Conservation (phyloP, 306 rosid species). For the Herpetospermum pedunculosum region DNA sequence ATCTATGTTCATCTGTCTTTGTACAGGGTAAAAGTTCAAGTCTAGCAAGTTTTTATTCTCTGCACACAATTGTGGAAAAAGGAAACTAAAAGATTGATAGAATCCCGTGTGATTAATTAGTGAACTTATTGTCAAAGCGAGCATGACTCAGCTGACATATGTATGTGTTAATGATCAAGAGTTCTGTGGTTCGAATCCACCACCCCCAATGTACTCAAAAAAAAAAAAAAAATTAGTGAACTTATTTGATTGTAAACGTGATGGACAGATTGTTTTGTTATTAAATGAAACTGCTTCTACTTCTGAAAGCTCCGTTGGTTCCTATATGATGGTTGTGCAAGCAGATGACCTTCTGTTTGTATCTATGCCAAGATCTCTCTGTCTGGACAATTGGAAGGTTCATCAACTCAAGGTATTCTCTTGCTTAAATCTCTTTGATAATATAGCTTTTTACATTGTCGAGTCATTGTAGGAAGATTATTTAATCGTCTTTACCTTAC, state of each 20-base stretch:
- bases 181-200: too few relatives aligned
- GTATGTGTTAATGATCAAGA: too few relatives aligned
- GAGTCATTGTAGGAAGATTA: not conserved
- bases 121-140: too few relatives aligned
- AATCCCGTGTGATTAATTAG: not conserved
- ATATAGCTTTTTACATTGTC: not conserved
- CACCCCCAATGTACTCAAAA: too few relatives aligned
- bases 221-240: too few relatives aligned
- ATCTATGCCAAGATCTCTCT: conserved; percentile 42
- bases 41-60: conserved; percentile 11
- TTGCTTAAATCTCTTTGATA: not conserved
- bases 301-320: conserved; percentile 56
- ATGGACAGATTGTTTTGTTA: conserved; percentile 65
- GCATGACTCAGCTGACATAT: too few relatives aligned
- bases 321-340: conserved; percentile 66
- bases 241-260: conserved; percentile 37
- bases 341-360: conserved; percentile 62
- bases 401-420: conserved; percentile 54
- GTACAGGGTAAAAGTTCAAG: conserved; percentile 51
- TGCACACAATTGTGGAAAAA: not conserved
- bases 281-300: conserved; percentile 42
- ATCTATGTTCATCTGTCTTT: conserved; percentile 64
- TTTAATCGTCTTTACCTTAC: not conserved
- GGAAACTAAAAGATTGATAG: not conserved
- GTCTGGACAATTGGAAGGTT: conserved; percentile 45